These are phyloP conservation scores for Ascochyta rabiei DNA, from an alignment of 2,329 filamentous ascomycete species.

Conservation along the genomic window DNA sequence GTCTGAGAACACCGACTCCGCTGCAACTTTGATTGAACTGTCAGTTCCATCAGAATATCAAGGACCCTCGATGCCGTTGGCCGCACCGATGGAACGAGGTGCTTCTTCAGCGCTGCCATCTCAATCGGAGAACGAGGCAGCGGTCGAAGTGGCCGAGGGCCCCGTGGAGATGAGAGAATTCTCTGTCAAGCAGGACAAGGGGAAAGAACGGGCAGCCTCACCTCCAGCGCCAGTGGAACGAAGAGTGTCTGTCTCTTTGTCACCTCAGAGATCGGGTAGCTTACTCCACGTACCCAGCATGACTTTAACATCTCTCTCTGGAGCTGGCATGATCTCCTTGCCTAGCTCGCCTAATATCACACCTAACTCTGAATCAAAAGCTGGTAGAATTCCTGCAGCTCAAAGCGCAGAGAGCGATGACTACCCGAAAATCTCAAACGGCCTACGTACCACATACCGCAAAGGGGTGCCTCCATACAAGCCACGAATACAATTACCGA, in stretches of 20 bases:
- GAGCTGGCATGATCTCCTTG: background rate
- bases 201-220: background rate
- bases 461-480: background rate
- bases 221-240: background rate
- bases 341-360: background rate
- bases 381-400: background rate
- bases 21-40: background rate
- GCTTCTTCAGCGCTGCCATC: background rate
- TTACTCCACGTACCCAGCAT: background rate
- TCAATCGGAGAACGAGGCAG: background rate
- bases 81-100: background rate
- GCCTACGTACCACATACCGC: background rate
- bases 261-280: background rate
- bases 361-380: background rate
- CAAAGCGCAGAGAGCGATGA: background rate
- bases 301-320: background rate
- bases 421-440: constrained; percentile 3
- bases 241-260: too few species aligned
- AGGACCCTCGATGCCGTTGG: background rate
- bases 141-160: background rate
- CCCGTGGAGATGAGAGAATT: background rate
- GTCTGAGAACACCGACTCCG: background rate
- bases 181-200: background rate
- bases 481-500: background rate
- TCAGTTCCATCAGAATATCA: background rate